Base-by-base conservation (phyloP, 31 red algal species). In the Odonthalia washingtoniensis region DNA sequence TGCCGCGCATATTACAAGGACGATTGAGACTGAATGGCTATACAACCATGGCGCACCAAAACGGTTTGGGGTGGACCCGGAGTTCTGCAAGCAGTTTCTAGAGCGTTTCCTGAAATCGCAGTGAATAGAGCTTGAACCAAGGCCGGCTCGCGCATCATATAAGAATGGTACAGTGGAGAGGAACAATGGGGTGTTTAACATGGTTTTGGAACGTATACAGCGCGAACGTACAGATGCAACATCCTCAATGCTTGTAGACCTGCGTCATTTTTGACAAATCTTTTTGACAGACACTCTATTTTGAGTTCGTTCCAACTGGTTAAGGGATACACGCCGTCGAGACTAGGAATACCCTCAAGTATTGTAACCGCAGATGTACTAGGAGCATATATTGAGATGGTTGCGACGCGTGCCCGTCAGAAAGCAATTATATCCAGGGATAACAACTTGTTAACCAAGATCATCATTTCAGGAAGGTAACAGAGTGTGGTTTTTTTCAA, bases 281-380 rank as follows among this genome's bases (percentile, higher is more conserved):
- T 77, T 43, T 77, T 77, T 14, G 12, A 77, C 38, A 37, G 73
- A n/a, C 12, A 38, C 73, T 38, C 18, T 17, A 28, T 45, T 52
- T 40, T 85, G 31, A 72, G 42, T 21, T 3, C 67, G 1, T 85
- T 85, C 42, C 68, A 85, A 74, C 67, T 85, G 27, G 42, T 66
- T 4, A 43, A 64, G 12, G 82, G 82, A 53, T 85, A 85, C 65
- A 65, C 65, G 1, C 66, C 66, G 9, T 85, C 38, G 5, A 39
- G 70, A 27, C 27, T 62, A 9, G 68, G 82, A 31, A 34, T 36
- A 26, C 27, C 67, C 12, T 34, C 34, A 42, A 46, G n/a, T 42
- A 31, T 35, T 3, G 31, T 37, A 38, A 41, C 45, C 24, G 34
- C 64, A 14, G 3, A 4, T 24, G 6, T 74, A 18, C 40, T 85